Conservation (phyloP, 192 early-diverging fungal genomes). For the Coemansia sp. region DNA sequence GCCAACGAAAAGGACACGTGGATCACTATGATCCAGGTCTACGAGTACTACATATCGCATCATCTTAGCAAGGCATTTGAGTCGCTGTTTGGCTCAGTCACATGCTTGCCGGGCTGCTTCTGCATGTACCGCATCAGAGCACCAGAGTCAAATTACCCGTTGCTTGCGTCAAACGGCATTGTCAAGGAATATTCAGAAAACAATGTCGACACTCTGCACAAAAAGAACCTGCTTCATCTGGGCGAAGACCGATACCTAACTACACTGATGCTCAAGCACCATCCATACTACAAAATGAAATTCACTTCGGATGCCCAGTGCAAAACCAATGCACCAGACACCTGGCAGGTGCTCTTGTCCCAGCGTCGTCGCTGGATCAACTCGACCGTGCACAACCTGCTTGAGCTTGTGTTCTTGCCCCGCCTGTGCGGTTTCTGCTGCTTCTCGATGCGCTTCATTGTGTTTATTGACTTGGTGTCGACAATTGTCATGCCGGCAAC, state of each 20-base stretch:
- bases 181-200: conserved; percentile 94
- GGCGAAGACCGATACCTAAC: conserved; percentile 99
- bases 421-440: conserved; percentile 98
- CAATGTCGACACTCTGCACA: conserved; percentile 95
- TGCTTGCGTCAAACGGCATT: conserved; percentile 83
- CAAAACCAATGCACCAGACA: conserved; percentile 94
- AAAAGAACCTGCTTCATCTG: conserved; percentile 97
- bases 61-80: conserved; percentile 98
- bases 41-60: conserved; percentile 99
- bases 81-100: conserved; percentile 96
- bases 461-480: conserved; percentile 92
- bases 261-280: conserved; percentile 95
- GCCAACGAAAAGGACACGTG: conserved; percentile 93
- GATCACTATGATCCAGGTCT: conserved; percentile 99
- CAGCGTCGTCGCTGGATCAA: conserved; percentile 99
- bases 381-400: conserved; percentile 98
- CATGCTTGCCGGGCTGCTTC: conserved; percentile 99
- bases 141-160: conserved; percentile 85
- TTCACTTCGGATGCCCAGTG: conserved; percentile 97
- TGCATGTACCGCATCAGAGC: conserved; percentile 98
- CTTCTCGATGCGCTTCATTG: conserved; percentile 98
- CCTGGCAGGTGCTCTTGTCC: conserved; percentile 92
- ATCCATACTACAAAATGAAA: conserved; percentile 93
- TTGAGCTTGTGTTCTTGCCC: conserved; percentile 90
- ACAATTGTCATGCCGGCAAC: conserved; percentile 95